These are phyloP conservation scores for Rubus idaeus DNA, from an alignment of 306 rosid species.

Conservation along the genomic window DNA sequence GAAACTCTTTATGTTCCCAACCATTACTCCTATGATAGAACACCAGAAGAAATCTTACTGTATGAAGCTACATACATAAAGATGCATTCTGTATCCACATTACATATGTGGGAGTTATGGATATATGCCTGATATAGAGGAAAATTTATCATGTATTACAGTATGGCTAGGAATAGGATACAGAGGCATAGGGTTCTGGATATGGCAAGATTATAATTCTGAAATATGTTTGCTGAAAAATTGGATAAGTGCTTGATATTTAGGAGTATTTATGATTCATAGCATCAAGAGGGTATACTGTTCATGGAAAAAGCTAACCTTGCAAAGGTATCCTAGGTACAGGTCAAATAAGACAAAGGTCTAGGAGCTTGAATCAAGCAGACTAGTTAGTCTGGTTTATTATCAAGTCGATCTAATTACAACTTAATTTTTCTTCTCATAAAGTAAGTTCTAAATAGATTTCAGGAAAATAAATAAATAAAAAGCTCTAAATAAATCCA, in stretches of 20 bases:
- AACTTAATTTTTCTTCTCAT: no score
- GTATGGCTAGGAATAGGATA: neutral
- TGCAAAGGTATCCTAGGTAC: neutral
- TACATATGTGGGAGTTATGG: neutral
- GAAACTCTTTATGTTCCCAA: neutral
- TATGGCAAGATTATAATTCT: neutral
- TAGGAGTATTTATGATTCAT: neutral
- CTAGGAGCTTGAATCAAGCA: neutral
- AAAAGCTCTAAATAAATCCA: no score
- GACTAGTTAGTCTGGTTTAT: neutral
- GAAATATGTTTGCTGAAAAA: neutral
- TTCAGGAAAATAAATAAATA: no score
- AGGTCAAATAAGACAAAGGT: neutral
- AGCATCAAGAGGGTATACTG: neutral
- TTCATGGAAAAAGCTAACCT: neutral
- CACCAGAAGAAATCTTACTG: neutral
- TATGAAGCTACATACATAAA: neutral
- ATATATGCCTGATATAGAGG: neutral
- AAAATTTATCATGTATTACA: neutral
- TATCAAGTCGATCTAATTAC: no score
- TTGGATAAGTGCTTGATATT: neutral
- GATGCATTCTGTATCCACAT: neutral
- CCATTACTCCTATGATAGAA: neutral
- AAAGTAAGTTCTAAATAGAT: no score
- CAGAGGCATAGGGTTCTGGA: neutral